Percentiles rank a stretch among this genome's conserved stretches.
These are phyloP conservation scores for Triticum dicoccoides DNA, from an alignment of 176 grass and related monocot genomes.

Conservation along the genomic window DNA sequence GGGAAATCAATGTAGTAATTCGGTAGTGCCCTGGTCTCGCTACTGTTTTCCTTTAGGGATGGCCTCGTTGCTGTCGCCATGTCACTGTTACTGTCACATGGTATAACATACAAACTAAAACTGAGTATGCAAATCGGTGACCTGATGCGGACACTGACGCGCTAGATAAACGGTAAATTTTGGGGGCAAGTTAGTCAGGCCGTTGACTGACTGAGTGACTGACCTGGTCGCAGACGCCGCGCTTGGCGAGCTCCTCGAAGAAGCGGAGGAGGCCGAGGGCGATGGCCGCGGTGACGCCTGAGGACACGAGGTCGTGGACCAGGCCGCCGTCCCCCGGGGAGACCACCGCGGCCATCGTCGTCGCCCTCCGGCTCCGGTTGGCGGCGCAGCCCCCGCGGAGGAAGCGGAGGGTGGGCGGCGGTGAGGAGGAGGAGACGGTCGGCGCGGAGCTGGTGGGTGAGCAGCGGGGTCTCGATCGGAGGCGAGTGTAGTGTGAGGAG, in stretches of 20 bases:
- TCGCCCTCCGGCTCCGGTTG: not conserved
- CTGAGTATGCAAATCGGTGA: no score
- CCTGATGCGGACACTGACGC: no score
- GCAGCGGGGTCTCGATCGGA: not conserved
- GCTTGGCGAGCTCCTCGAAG: constrained; percentile 86
- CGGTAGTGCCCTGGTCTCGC: not conserved
- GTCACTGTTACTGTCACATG: not conserved
- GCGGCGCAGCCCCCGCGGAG: not conserved
- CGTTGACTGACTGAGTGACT: not conserved
- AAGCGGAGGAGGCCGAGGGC: constrained; percentile 74
- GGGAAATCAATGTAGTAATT: not conserved
- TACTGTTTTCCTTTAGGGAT: not conserved
- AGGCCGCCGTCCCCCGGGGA: constrained; percentile 31
- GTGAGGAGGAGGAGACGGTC: not conserved
- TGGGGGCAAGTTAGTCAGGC: not conserved
- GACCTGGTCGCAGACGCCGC: constrained; percentile 85
- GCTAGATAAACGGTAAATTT: not conserved
- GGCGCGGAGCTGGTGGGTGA: not conserved
- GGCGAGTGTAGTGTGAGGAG: not conserved
- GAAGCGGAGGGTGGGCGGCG: not conserved
- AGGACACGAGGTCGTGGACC: constrained; percentile 46
- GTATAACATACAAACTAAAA: no score
- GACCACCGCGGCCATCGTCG: constrained; percentile 28
- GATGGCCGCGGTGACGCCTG: constrained; percentile 35
- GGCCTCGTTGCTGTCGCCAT: not conserved